Base-by-base conservation (phyloP, 768 basidiomycete genomes). In the Cystoderma amianthinum region DNA sequence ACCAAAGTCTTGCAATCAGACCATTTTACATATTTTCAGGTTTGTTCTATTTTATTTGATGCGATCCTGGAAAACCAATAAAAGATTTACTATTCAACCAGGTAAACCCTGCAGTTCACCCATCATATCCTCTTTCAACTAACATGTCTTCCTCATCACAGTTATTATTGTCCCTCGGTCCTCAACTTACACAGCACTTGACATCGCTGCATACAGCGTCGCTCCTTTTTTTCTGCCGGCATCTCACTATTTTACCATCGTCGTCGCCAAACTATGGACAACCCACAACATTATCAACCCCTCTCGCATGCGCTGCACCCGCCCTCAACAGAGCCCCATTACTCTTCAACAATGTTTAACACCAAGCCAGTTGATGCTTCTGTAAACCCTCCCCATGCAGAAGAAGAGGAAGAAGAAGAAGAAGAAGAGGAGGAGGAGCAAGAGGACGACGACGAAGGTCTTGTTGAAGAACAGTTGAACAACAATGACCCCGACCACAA, bases 211-310 rank as follows among this genome's bases (percentile, higher is more conserved):
- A 9, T 30, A 15, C 15, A 30, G 9, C 28, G 28, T 30, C 15
- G 28, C 28, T 9, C 28, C 28, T 9, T 15, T 15, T 9, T 15
- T 15, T 30, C 9, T 30, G 9, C 15, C 28, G 28, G 15, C 9
- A 15, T 30, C 28, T 30, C 10, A 15, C 15, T 9, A 9, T 9
- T 9, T 15, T 30, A 30, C 9, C 28, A 9, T 30, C 28, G 9
- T 30, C 28, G 28, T 9, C 15, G 10, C 10, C 28, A 36, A 23
- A 38, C 37, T 28, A 76, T 76, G 74, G 72, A 85, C 62, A 84
- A 84, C 58, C 82, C 82, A 42, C 83, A 86, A 57, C 82, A 82
- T 47, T 85, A 88, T 63, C 84, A 85, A 47, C 82, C 85, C 19
- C 71, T 88, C 51, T 88, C 85, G 42, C 81, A 85, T 67, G 85